Percentiles rank a stretch among this genome's conserved stretches.
Conservation (phyloP, 306 rosid species). For the Prinsepia uniflora region DNA sequence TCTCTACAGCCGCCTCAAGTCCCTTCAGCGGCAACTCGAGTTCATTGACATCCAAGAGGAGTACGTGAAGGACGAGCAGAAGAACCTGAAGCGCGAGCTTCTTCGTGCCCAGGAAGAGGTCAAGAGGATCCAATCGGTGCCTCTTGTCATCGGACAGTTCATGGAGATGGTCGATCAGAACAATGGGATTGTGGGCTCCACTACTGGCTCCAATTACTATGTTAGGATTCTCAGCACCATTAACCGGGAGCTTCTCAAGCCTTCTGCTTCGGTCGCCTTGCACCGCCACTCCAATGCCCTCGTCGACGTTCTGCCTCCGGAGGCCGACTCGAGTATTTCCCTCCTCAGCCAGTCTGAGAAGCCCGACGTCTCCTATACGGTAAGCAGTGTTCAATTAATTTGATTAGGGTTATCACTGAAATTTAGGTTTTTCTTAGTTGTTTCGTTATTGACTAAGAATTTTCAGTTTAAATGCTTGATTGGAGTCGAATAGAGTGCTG, state of each 20-base stretch:
- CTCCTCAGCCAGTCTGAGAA: slow-evolving; percentile 98
- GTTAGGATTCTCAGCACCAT: slow-evolving; percentile 92
- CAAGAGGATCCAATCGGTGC: slow-evolving; percentile 96
- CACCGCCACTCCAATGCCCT: slow-evolving; percentile 98
- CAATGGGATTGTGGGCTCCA: slow-evolving; percentile 96
- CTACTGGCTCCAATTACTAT: slow-evolving; percentile 94
- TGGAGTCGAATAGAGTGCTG: not conserved
- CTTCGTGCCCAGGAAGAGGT: slow-evolving; percentile 97
- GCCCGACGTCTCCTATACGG: slow-evolving; percentile 94
- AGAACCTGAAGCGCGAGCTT: slow-evolving; percentile 92
- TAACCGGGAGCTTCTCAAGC: slow-evolving; percentile 86
- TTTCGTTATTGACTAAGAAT: not conserved
- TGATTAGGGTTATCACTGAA: not conserved
- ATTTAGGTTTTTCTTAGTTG: not conserved
- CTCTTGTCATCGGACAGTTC: slow-evolving; percentile 93
- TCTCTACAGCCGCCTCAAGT: slow-evolving; percentile 73
- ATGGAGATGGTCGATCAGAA: slow-evolving; percentile 98
- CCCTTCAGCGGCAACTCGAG: slow-evolving; percentile 77
- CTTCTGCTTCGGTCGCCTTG: slow-evolving; percentile 89
- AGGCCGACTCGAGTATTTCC: slow-evolving; percentile 95
- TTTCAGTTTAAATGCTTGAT: not conserved
- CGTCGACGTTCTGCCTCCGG: slow-evolving; percentile 95
- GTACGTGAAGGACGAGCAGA: slow-evolving; percentile 87
- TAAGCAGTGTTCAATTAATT: slow-evolving; percentile 26
- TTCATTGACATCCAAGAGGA: slow-evolving; percentile 94